Evolutionary conservation across 257 asterid species (phyloP).

Genomic region (Knoxia roxburghii): DNA sequence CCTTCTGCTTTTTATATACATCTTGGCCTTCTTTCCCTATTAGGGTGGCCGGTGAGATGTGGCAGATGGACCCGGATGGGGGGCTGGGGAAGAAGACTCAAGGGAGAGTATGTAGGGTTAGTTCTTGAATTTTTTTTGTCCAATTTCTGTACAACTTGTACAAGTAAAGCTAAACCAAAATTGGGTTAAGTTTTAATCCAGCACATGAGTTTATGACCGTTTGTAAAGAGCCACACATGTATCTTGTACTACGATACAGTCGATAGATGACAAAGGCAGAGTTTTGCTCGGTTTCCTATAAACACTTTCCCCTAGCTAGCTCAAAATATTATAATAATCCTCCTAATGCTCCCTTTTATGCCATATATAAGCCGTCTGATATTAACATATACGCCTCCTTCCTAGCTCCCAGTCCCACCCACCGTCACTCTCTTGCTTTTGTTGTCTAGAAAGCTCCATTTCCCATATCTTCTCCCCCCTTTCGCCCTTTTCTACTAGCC

Average conservation of each 20-base stretch:
- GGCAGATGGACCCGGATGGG: too few species aligned
- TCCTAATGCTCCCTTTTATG: not conserved
- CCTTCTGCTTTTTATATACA: too few species aligned
- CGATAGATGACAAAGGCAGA: constrained; percentile 21
- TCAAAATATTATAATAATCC: not conserved
- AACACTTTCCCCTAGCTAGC: constrained; percentile 13
- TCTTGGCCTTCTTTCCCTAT: too few species aligned
- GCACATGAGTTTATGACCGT: constrained; percentile 32
- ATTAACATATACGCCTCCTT: constrained; percentile 2
- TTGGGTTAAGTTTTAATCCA: constrained; percentile 18
- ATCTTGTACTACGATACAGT: constrained; percentile 12
- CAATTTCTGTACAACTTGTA: too few species aligned
- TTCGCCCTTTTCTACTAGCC: not conserved
- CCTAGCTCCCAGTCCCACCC: constrained; percentile 10
- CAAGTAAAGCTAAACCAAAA: constrained; percentile 21
- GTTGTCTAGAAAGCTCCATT: constrained; percentile 19
- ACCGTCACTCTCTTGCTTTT: constrained; percentile 10
- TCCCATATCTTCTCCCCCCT: not conserved
- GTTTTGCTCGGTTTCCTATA: constrained; percentile 23
- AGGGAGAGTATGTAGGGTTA: too few species aligned
- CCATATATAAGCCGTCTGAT: constrained; percentile 19
- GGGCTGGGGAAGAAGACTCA: too few species aligned
- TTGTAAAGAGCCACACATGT: constrained; percentile 16
- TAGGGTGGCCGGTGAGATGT: too few species aligned
- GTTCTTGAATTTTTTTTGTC: too few species aligned